Evolutionary conservation across 1,284 basidiomycete species (phyloP).

Genomic region (Meira miltonrushii): DNA sequence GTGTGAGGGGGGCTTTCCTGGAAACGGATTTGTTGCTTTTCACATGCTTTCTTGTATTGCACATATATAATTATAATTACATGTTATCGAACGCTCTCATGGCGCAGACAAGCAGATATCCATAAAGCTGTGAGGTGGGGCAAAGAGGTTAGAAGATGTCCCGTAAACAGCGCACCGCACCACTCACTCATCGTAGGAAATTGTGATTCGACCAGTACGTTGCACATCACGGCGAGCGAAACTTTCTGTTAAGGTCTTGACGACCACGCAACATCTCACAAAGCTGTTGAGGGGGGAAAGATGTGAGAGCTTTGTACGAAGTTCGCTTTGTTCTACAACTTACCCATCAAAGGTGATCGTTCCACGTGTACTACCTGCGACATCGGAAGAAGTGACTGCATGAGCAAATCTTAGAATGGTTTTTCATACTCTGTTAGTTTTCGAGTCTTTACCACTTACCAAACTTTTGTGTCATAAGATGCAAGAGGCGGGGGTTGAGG

Average conservation of each 20-base stretch:
- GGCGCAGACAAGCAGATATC: no score
- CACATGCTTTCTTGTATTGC: no score
- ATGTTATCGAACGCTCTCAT: no score
- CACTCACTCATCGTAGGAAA: constrained; percentile 15
- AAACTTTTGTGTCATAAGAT: constrained; percentile 37
- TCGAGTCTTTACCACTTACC: constrained; percentile 25
- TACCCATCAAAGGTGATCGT: constrained; percentile 6
- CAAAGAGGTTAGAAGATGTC: no score
- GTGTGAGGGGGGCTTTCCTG: neutral
- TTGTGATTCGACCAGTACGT: constrained; percentile 13
- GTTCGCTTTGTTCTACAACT: neutral
- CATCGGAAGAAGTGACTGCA: neutral
- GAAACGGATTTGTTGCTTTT: no score
- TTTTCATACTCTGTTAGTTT: no score
- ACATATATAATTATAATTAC: no score
- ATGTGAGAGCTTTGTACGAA: neutral
- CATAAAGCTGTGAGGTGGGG: no score
- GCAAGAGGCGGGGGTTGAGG: constrained; percentile 31
- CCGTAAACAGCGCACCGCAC: no score
- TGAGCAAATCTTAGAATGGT: neutral
- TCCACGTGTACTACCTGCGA: neutral
- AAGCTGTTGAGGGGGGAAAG: constrained; percentile 14
- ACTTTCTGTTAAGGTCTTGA: constrained; percentile 41
- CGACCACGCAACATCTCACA: constrained; percentile 34
- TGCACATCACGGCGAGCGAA: constrained; percentile 34